Base-by-base conservation (phyloP, 2,329 filamentous ascomycete species). In the Botrytis galanthina region DNA sequence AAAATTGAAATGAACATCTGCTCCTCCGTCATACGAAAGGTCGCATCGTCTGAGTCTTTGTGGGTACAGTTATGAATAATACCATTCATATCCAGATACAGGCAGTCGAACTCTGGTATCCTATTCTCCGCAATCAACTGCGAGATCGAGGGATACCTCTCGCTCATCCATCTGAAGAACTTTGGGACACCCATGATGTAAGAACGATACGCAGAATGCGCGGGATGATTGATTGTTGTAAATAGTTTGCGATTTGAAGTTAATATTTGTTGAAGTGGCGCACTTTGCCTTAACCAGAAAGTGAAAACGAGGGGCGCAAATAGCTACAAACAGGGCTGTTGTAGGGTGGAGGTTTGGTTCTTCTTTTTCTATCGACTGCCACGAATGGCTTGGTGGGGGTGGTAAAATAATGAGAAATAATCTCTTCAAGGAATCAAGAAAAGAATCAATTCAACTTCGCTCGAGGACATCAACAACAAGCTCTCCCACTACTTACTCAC, bases 1-100 rank as follows among this genome's bases (percentile, higher is more conserved):
- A 99, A 99, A 80, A 99, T 99, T 74, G 94, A 93, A 78, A 99
- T 98, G 82, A 99, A 99, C 96, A 99, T 99, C 83, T 98, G 93
- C 82, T 99, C 95, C 83, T 99, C 97, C 73, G 92, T 95, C 84
- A 98, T 91, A 72, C 96, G 94, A 80, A 97, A 97, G 1, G 93
- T 94, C 6, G 94, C 90, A 81, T 95, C 95, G 81, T 97, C 95
- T 37, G 93, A 92, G 44, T 73, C 71, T 61, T 73, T 73, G 85
- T 99, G 96, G 73, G 96, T 99, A 83, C 96, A 99, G 83, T 99
- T 99, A 84, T 99, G 95, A 80, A 99, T 99, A 82, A 99, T 99
- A 78, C 96, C 96, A 84, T 99, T 99, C 96, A 99, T 99, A 81
- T 97, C 93, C 79, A 97, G 87, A 84, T 99, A 99, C 75, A 99